Percentiles rank a stretch among this genome's conserved stretches.
Evolutionary conservation across 352 stramenopile species (phyloP).

Genomic region (Thraustotheca clavata): DNA sequence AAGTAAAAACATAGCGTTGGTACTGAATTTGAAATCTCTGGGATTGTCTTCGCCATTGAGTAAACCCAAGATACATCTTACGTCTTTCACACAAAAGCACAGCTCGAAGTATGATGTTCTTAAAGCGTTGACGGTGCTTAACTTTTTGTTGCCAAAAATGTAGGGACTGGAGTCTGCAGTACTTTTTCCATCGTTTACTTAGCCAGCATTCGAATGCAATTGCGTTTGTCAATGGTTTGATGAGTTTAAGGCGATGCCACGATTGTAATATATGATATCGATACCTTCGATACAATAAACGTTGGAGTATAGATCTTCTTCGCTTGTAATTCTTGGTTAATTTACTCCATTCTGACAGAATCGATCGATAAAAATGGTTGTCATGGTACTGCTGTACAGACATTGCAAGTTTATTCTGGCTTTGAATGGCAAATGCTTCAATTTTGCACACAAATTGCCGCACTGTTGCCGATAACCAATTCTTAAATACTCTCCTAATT

Average conservation of each 20-base stretch:
- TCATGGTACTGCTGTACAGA: not conserved
- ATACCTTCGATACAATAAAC: not conserved
- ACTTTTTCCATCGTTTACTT: not conserved
- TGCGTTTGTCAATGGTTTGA: not conserved
- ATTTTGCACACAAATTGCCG: no score
- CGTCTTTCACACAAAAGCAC: not conserved
- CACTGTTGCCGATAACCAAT: no score
- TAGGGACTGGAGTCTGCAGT: not conserved
- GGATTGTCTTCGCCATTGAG: not conserved
- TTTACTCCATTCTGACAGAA: not conserved
- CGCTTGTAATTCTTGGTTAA: not conserved
- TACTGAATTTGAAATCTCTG: not conserved
- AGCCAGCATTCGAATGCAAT: not conserved
- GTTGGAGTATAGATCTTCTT: not conserved
- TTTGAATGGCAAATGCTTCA: no score
- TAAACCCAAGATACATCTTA: not conserved
- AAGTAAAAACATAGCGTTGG: slow-evolving; percentile 2
- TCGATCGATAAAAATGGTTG: not conserved
- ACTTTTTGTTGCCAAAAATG: not conserved
- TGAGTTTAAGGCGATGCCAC: not conserved
- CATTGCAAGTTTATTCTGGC: not conserved
- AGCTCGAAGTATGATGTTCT: not conserved
- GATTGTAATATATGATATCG: not conserved
- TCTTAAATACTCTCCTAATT: no score
- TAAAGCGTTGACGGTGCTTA: not conserved